These are phyloP conservation scores for Penicillium sp. DNA, from an alignment of 2,329 filamentous ascomycete genomes.

Conservation along the genomic window DNA sequence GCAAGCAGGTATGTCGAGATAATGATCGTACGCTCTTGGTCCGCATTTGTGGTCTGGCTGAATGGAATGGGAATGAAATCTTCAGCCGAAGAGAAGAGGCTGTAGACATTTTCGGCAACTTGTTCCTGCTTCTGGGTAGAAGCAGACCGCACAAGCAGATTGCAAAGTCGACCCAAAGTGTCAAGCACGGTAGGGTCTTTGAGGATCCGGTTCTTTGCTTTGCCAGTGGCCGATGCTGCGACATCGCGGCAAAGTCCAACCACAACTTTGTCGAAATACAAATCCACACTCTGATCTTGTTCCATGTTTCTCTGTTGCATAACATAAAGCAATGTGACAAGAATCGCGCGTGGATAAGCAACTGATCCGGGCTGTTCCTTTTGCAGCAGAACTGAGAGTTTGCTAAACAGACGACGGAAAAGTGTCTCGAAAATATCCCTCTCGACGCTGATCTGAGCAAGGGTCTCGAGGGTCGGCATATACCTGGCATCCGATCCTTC, in stretches of 20 bases:
- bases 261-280: slow-evolving; percentile 52
- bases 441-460: slow-evolving; percentile 63
- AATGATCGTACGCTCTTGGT: slow-evolving; percentile 49
- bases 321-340: slow-evolving; percentile 61
- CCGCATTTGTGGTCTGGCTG: slow-evolving; percentile 25
- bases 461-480: slow-evolving; percentile 57
- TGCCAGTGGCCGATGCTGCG: slow-evolving; percentile 34
- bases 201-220: slow-evolving; percentile 37
- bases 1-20: slow-evolving; percentile 58
- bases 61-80: slow-evolving; percentile 37
- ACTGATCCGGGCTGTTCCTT: slow-evolving; percentile 46
- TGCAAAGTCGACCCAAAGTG: slow-evolving; percentile 59
- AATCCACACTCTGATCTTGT: slow-evolving; percentile 41
- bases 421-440: slow-evolving; percentile 63
- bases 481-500: slow-evolving; percentile 48
- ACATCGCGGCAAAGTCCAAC: slow-evolving; percentile 41
- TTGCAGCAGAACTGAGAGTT: slow-evolving; percentile 55
- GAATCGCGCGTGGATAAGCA: slow-evolving; percentile 57
- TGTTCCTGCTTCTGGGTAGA: slow-evolving; percentile 51
- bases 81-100: slow-evolving; percentile 45
- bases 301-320: slow-evolving; percentile 52
- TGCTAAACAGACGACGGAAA: slow-evolving; percentile 61
- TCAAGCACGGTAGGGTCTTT: slow-evolving; percentile 56
- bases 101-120: slow-evolving; percentile 54
- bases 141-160: slow-evolving; percentile 56